Base-by-base conservation (phyloP, 2,329 filamentous ascomycete genomes). In the Fusarium scirpi region DNA sequence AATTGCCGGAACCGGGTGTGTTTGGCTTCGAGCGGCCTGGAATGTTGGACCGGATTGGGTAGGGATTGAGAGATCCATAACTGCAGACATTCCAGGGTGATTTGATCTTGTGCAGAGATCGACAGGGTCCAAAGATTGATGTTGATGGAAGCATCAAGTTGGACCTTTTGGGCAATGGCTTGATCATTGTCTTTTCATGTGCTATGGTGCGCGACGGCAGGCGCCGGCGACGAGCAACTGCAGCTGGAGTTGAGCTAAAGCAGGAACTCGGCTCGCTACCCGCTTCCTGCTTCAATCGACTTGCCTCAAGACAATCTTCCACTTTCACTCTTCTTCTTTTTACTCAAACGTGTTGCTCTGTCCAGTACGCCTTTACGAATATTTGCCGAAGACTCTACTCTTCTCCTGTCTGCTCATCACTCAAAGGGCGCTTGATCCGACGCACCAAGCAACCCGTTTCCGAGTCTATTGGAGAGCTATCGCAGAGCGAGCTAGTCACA, bases 41-140 rank as follows among this genome's bases (percentile, higher is more conserved):
- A 34, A 51, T 65, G 38, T 7, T 13, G 18, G 44, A 24, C 62
- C 62, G 62, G 62, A 65, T 65, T 9, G 22, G 60, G 62, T 11
- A 43, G 48, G n/a, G 13, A 52, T 8, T 10, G 22, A 22, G 49
- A 32, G 44, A 64, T 64, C 44, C 62, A 65, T 65, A 49, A 13
- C 59, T 51, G 6, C 4, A 47, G n/a, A 3, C 62, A 65, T 65
- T 65, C 60, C 62, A 51, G 15, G 22, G 7, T 22, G 18, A 20
- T 24, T 27, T 15, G 32, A 10, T 53, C 27, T 6, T 25, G 16
- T 41, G n/a, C 24, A 11, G 11, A 13, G 32, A 64, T 64, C 38
- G 11, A 15, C 45, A 65, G 40, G 45, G 52, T 32, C 61, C 44
- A 30, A 18, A 34, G 10, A 22, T 13, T 15, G 34, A 7, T 5